Percentiles rank a stretch among this genome's conserved stretches.
phyloP scores from a whole-genome alignment of 768 basidiomycete genomes.

The Asterophora lycoperdoides region DNA sequence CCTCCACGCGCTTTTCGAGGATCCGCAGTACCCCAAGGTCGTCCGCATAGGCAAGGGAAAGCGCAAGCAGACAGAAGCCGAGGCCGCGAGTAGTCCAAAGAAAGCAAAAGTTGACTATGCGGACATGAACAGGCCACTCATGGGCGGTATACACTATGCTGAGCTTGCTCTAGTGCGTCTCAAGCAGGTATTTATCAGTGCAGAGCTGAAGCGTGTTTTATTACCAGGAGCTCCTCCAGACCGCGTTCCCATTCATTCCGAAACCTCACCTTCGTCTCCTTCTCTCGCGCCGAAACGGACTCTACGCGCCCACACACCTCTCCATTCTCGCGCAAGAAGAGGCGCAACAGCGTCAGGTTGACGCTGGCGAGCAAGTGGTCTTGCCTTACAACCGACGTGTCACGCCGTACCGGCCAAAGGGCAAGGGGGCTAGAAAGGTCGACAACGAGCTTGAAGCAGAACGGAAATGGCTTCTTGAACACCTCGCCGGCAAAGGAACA shows the following conservation, averaged over 20 bases:
- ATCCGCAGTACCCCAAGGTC: conserved; percentile 52
- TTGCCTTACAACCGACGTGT: conserved; percentile 37
- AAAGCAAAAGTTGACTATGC: conserved; percentile 54
- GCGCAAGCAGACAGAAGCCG: conserved; percentile 27
- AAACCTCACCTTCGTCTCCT: conserved; percentile 47
- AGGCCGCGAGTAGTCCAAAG: conserved; percentile 22
- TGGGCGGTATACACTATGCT: conserved; percentile 43
- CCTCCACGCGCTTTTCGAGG: conserved; percentile 60
- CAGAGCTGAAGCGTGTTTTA: not conserved
- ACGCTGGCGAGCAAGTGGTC: conserved; percentile 14
- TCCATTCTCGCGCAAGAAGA: conserved; percentile 38
- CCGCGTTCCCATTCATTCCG: conserved; percentile 56
- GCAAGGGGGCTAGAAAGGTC: conserved; percentile 22
- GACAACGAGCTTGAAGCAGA: conserved; percentile 46
- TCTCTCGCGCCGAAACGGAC: conserved; percentile 32
- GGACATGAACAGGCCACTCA: conserved; percentile 38
- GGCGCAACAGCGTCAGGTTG: conserved; percentile 10
- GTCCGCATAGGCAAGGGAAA: conserved; percentile 34
- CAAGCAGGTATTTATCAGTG: not conserved
- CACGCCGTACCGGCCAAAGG: conserved; percentile 23
- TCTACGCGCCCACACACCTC: conserved; percentile 69
- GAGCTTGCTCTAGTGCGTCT: conserved; percentile 49
- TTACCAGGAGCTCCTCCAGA: conserved; percentile 46
- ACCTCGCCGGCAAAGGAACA: conserved; percentile 15
- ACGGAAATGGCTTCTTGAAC: conserved; percentile 40